Percentiles rank a stretch among this genome's conserved stretches.
phyloP scores from a whole-genome alignment of 23 red algal genomes.

The Gracilariopsis chorda region DNA sequence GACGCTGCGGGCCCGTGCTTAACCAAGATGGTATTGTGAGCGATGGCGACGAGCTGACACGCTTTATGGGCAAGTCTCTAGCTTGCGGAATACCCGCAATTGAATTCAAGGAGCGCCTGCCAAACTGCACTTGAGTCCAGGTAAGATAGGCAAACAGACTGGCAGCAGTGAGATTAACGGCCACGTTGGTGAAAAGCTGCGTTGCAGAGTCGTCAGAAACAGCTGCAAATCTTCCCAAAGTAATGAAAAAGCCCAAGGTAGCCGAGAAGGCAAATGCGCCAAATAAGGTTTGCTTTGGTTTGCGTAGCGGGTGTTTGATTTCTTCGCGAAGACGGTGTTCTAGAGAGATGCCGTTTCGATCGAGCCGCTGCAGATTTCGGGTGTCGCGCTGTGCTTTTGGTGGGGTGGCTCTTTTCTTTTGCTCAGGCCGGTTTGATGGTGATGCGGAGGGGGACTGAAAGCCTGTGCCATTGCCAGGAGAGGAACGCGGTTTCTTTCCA shows the following conservation, averaged over 20 bases:
- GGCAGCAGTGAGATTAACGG: constrained; percentile 1
- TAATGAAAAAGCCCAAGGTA: constrained; percentile 17
- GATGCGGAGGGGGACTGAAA: too few relatives aligned
- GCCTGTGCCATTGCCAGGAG: too few relatives aligned
- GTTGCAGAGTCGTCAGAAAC: background rate
- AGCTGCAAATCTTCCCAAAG: constrained; percentile 2
- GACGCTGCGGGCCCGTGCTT: background rate
- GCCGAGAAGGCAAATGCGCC: constrained; percentile 39
- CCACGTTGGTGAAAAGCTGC: constrained; percentile 17
- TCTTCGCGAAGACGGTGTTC: constrained; percentile 63
- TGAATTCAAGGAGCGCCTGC: constrained; percentile 39
- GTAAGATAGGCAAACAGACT: constrained; percentile 40
- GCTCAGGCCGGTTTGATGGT: too few relatives aligned
- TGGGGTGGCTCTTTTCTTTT: too few relatives aligned
- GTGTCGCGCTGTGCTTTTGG: too few relatives aligned
- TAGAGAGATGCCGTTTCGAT: constrained; percentile 31
- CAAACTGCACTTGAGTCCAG: constrained; percentile 57
- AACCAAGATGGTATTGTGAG: background rate
- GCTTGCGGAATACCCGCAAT: constrained; percentile 44
- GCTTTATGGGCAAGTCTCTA: constrained; percentile 25
- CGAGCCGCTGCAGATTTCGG: background rate
- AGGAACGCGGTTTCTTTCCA: too few relatives aligned
- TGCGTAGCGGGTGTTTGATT: constrained; percentile 50
- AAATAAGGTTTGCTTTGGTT: constrained; percentile 57
- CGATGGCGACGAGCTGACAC: background rate